A percentile compares a stretch with the other conserved stretches of the same genome.
These are phyloP conservation scores for Cutaneotrichosporon cavernicola DNA, from an alignment of 1,284 basidiomycete genomes.

Conservation along the genomic window DNA sequence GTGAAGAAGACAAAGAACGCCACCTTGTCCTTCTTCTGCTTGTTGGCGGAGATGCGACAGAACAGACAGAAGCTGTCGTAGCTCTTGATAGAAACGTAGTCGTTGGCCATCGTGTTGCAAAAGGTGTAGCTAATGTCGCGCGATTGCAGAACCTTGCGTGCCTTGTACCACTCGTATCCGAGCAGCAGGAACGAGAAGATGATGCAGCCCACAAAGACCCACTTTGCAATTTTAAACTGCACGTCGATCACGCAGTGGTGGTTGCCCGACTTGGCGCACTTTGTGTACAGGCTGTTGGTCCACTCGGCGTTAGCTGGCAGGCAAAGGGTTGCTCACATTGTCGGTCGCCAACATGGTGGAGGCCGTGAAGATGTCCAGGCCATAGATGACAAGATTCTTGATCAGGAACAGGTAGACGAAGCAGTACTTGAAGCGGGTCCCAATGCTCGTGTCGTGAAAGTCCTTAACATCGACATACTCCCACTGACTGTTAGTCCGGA, in stretches of 20 bases:
- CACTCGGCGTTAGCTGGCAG: constrained; percentile 6
- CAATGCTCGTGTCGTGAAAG: constrained; percentile 81
- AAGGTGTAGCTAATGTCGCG: constrained; percentile 96
- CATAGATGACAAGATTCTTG: constrained; percentile 93
- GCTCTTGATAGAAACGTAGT: constrained; percentile 87
- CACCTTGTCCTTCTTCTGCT: constrained; percentile 93
- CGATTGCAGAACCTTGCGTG: constrained; percentile 87
- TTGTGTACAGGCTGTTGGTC: constrained; percentile 18
- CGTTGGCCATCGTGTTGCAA: constrained; percentile 95
- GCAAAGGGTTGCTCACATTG: constrained; percentile 47
- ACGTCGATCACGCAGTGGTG: constrained; percentile 78
- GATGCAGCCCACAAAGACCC: constrained; percentile 97
- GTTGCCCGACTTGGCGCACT: constrained; percentile 70
- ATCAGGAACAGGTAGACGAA: constrained; percentile 88
- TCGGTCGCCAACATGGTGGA: constrained; percentile 91
- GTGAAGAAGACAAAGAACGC: constrained; percentile 99
- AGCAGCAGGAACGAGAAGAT: constrained; percentile 92
- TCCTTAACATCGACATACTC: constrained; percentile 90
- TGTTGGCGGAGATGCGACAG: constrained; percentile 90
- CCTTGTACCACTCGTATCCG: constrained; percentile 87
- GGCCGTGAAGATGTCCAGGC: constrained; percentile 96
- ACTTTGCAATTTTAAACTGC: constrained; percentile 84
- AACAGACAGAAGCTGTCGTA: constrained; percentile 99
- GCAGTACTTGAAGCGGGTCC: constrained; percentile 85
- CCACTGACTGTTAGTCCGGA: constrained; percentile 61